phyloP scores from a whole-genome alignment of 352 stramenopile genomes.

The Peronospora tabacina region DNA sequence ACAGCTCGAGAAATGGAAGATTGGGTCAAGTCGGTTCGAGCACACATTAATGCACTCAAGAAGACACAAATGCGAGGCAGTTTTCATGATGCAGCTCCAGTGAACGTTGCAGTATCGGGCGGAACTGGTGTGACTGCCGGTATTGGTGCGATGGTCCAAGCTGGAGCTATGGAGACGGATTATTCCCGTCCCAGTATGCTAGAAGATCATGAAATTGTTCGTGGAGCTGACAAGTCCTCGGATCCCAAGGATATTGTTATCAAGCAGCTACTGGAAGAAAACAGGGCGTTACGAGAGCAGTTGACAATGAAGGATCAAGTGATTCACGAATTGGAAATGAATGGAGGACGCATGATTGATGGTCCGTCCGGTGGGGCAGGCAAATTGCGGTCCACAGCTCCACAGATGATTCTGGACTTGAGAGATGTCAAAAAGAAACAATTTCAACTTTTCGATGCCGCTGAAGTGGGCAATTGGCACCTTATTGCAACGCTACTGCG shows the following conservation, averaged over 20 bases:
- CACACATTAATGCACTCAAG: slow-evolving; percentile 73
- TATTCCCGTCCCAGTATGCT: slow-evolving; percentile 79
- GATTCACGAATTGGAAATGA: slow-evolving; percentile 78
- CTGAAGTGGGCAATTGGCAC: slow-evolving; percentile 78
- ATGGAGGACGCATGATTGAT: slow-evolving; percentile 36
- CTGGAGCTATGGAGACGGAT: slow-evolving; percentile 33
- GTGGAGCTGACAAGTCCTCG: slow-evolving; percentile 64
- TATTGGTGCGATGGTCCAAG: slow-evolving; percentile 3
- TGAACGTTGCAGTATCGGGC: slow-evolving; percentile 22
- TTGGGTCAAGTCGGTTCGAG: slow-evolving; percentile 79
- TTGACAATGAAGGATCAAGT: slow-evolving; percentile 76
- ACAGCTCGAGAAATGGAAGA: slow-evolving; percentile 81
- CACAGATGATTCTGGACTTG: slow-evolving; percentile 78
- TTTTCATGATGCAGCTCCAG: slow-evolving; percentile 49
- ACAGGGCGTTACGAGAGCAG: slow-evolving; percentile 66
- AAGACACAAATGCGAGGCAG: slow-evolving; percentile 44
- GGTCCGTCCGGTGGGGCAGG: slow-evolving; percentile 17
- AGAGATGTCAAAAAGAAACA: slow-evolving; percentile 86
- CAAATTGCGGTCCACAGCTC: slow-evolving; percentile 48
- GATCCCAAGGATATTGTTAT: slow-evolving; percentile 84
- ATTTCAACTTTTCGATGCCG: slow-evolving; percentile 81
- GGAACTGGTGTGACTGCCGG: slow-evolving; percentile 22
- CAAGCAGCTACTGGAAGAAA: slow-evolving; percentile 82
- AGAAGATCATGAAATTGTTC: slow-evolving; percentile 81
- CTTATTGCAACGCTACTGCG: slow-evolving; percentile 69